Conservation (phyloP, 306 rosid genomes). For the Medicago ruthenica region DNA sequence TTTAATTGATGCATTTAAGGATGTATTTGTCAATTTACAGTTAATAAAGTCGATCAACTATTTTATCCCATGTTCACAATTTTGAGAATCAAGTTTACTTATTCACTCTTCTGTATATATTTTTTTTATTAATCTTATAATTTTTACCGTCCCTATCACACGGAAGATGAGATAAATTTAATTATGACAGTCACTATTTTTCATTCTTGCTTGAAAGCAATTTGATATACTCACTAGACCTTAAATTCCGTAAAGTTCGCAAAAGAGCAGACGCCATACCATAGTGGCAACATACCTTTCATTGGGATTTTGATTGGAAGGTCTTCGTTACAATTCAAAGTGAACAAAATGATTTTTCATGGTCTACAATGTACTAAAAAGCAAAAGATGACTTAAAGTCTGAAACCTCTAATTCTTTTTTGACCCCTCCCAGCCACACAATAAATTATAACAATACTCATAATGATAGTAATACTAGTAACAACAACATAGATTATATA, state of each 20-base stretch:
- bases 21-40: too few species aligned
- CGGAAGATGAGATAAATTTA: background rate
- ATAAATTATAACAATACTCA: background rate
- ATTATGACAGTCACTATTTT: background rate
- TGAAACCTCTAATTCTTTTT: constrained; percentile 55
- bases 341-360: constrained; percentile 58
- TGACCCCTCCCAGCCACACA: constrained; percentile 46
- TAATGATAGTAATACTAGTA: background rate
- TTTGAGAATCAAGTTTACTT: background rate
- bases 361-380: constrained; percentile 66
- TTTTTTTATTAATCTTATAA: too few species aligned
- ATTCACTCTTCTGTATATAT: too few species aligned
- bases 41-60: too few species aligned
- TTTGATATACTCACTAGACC: constrained; percentile 37
- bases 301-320: constrained; percentile 50
- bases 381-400: constrained; percentile 57
- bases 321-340: constrained; percentile 59
- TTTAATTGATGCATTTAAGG: too few species aligned
- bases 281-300: constrained; percentile 28
- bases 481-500: background rate
- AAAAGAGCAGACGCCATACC: constrained; percentile 38
- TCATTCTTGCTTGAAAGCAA: background rate
- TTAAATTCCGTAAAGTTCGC: constrained; percentile 51
- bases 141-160: background rate
- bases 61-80: too few species aligned